phyloP scores from a whole-genome alignment of 2,329 filamentous ascomycete genomes.

The Dactylellina leptospora region DNA sequence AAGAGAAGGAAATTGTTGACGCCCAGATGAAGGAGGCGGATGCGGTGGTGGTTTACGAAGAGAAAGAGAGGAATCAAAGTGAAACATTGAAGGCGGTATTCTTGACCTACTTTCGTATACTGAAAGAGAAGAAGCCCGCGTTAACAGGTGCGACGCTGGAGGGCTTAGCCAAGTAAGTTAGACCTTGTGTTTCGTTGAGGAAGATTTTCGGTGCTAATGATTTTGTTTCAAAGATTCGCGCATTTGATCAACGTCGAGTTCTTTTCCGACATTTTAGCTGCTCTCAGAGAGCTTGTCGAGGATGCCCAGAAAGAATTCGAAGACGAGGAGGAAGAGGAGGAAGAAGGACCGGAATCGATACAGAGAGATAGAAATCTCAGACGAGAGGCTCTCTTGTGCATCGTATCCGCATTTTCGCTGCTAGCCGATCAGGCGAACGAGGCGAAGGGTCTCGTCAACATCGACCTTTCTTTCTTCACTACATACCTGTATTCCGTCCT shows the following conservation, averaged over 20 bases:
- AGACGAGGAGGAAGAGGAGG: constrained; percentile 64
- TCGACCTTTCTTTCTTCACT: constrained; percentile 95
- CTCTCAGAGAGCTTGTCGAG: constrained; percentile 88
- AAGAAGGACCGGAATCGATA: constrained; percentile 59
- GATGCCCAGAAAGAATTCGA: constrained; percentile 69
- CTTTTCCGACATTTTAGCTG: constrained; percentile 94
- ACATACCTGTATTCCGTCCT: constrained; percentile 90
- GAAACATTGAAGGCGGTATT: constrained; percentile 97
- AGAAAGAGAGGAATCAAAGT: constrained; percentile 90
- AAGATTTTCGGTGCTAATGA: background rate
- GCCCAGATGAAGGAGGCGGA: constrained; percentile 95
- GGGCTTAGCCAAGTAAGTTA: constrained; percentile 72
- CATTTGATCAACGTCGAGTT: constrained; percentile 99
- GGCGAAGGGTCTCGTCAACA: constrained; percentile 79
- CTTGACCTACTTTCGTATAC: constrained; percentile 89
- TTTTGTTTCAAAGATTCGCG: constrained; percentile 71
- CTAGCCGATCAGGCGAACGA: constrained; percentile 91
- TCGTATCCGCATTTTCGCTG: constrained; percentile 94
- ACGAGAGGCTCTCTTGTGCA: constrained; percentile 89
- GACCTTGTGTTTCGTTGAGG: background rate
- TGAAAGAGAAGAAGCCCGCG: constrained; percentile 80
- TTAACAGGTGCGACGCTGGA: constrained; percentile 98
- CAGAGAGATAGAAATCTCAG: constrained; percentile 72
- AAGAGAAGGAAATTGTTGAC: constrained; percentile 85
- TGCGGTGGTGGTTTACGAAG: constrained; percentile 88